phyloP scores from a whole-genome alignment of 306 rosid species.

The Medicago truncatula region DNA sequence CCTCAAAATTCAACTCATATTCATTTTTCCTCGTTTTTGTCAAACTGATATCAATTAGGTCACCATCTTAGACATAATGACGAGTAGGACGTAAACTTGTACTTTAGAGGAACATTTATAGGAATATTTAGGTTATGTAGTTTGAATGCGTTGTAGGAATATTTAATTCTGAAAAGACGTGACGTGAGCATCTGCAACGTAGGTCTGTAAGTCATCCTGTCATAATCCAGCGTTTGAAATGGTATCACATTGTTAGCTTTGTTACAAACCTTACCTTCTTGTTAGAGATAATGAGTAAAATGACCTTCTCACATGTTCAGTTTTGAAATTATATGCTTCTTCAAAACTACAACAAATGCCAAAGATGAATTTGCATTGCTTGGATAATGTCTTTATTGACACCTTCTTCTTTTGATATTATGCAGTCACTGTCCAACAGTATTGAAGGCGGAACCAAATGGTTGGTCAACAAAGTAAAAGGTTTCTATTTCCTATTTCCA shows the following conservation, averaged over 20 bases:
- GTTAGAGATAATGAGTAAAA: conserved; percentile 5
- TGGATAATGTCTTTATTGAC: conserved; percentile 30
- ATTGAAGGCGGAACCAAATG: conserved; percentile 88
- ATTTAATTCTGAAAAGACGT: conserved; percentile 13
- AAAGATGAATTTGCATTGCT: conserved; percentile 11
- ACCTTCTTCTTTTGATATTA: conserved; percentile 34
- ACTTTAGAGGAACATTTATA: neutral
- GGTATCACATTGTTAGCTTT: too few relatives aligned
- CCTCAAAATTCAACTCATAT: neutral
- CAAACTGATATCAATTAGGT: neutral
- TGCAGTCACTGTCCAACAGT: conserved; percentile 65
- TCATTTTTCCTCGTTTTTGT: neutral
- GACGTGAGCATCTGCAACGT: conserved; percentile 8
- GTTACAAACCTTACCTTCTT: conserved; percentile 1
- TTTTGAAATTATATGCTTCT: conserved; percentile 22
- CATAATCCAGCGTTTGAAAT: too few relatives aligned
- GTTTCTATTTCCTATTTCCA: conserved; percentile 49
- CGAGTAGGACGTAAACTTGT: neutral
- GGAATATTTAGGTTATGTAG: conserved; percentile 25
- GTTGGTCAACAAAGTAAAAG: conserved; percentile 86
- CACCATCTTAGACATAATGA: neutral
- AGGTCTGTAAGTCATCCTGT: too few relatives aligned
- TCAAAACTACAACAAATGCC: conserved; percentile 12
- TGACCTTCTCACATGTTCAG: neutral
- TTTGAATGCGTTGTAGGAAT: conserved; percentile 5